Evolutionary conservation across 2,329 filamentous ascomycete genomes (phyloP).

Genomic region (Lecanicillium sp.): DNA sequence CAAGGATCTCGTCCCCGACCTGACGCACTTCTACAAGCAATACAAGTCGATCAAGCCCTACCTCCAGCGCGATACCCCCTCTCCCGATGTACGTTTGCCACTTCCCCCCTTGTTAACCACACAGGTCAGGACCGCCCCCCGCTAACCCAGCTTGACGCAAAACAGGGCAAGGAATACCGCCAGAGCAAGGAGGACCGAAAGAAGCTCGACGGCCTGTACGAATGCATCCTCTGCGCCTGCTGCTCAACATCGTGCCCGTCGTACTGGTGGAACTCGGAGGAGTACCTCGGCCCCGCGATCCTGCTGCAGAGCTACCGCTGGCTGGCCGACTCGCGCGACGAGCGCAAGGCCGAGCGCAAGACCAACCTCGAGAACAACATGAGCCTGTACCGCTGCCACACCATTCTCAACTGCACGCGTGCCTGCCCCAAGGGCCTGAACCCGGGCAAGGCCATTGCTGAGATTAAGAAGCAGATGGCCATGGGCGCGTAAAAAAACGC

Average conservation of each 20-base stretch:
- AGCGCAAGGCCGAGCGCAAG: constrained; percentile 82
- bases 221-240: constrained; percentile 99
- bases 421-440: constrained; percentile 98
- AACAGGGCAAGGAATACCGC: constrained; percentile 80
- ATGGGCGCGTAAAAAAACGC: constrained; percentile 27
- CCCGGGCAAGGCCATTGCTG: constrained; percentile 87
- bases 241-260: constrained; percentile 99
- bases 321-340: constrained; percentile 91
- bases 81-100: constrained; percentile 70
- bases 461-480: constrained; percentile 98
- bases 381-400: constrained; percentile 98
- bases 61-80: constrained; percentile 80
- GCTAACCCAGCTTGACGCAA: neutral
- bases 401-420: constrained; percentile 96
- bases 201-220: constrained; percentile 97
- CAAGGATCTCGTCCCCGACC: constrained; percentile 95
- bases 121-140: neutral
- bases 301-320: constrained; percentile 97
- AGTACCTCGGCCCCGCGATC: constrained; percentile 95
- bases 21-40: constrained; percentile 99
- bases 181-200: constrained; percentile 87
- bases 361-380: constrained; percentile 94
- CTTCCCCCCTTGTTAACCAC: neutral
- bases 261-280: constrained; percentile 99
- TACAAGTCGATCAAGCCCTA: constrained; percentile 99